A percentile compares a stretch with the other conserved stretches of the same genome.
phyloP scores from a whole-genome alignment of 495 filamentous ascomycete genomes.

The Lepraria neglecta region DNA sequence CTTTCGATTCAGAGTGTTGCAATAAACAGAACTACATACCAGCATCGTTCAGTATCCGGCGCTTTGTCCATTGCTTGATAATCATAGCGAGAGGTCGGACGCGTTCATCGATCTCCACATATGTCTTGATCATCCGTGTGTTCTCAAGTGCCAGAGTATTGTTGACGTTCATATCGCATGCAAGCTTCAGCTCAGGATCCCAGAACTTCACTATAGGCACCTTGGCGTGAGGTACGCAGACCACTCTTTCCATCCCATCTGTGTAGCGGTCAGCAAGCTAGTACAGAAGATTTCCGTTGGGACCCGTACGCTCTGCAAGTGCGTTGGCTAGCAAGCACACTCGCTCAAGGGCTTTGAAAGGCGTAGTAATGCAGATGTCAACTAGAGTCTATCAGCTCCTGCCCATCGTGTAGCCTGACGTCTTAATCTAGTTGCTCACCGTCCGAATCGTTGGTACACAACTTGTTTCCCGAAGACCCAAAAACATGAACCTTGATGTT shows the following conservation, averaged over 20 bases:
- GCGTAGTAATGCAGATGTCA: conserved; percentile 93
- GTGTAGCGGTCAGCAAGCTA: conserved; percentile 27
- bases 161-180: conserved; percentile 99
- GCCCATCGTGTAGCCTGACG: background rate
- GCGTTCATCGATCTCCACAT: conserved; percentile 86
- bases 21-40: conserved; percentile 49
- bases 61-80: conserved; percentile 93
- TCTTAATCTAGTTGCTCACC: conserved; percentile 47
- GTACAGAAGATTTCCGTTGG: conserved; percentile 16
- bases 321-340: conserved; percentile 83
- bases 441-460: conserved; percentile 95
- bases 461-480: conserved; percentile 91
- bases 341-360: conserved; percentile 73
- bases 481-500: conserved; percentile 89
- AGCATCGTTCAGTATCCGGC: conserved; percentile 88
- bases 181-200: conserved; percentile 84
- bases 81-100: conserved; percentile 92
- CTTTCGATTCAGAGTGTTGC: background rate
- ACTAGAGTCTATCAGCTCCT: conserved; percentile 49
- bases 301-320: conserved; percentile 68
- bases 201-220: conserved; percentile 98
- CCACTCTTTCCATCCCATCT: conserved; percentile 95
- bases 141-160: conserved; percentile 92
- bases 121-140: conserved; percentile 96
- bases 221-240: conserved; percentile 88